phyloP scores from a whole-genome alignment of 2,329 filamentous ascomycete species.

The Zasmidium cellare region DNA sequence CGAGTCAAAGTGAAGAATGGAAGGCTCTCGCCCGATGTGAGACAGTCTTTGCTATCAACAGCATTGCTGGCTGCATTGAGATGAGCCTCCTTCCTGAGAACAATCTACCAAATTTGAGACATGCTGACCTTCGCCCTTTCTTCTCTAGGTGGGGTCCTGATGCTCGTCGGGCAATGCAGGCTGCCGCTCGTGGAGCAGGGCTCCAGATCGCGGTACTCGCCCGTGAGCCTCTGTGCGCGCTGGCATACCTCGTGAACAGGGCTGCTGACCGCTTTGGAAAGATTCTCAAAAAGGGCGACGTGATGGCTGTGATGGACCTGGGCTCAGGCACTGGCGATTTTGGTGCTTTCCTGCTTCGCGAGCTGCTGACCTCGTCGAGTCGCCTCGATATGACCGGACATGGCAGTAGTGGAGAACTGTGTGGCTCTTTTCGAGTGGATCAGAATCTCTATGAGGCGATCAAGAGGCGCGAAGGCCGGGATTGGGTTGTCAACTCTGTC shows the following conservation, averaged over 20 bases:
- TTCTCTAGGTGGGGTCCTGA: constrained; percentile 14
- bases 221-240: constrained; percentile 16
- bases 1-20: too few species aligned
- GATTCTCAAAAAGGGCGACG: constrained; percentile 5
- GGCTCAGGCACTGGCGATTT: constrained; percentile 15
- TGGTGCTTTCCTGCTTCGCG: constrained; percentile 2
- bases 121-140: too few species aligned
- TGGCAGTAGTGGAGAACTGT: constrained; percentile 12
- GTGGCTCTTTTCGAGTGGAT: constrained; percentile 14
- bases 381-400: constrained; percentile 7
- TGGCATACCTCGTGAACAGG: constrained; percentile 15
- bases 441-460: constrained; percentile 4
- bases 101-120: too few species aligned
- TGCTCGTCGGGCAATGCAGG: constrained; percentile 12
- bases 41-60: too few species aligned
- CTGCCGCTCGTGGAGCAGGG: constrained; percentile 14
- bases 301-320: constrained; percentile 10
- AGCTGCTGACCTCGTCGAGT: constrained; percentile 6
- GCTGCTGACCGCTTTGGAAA: not conserved
- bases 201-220: constrained; percentile 7
- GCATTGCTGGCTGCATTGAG: too few species aligned
- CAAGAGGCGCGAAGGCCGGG: not conserved
- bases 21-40: too few species aligned
- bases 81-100: too few species aligned
- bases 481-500: not conserved